Base-by-base conservation (phyloP, 305 asterid species). In the Fraxinus velutina region DNA sequence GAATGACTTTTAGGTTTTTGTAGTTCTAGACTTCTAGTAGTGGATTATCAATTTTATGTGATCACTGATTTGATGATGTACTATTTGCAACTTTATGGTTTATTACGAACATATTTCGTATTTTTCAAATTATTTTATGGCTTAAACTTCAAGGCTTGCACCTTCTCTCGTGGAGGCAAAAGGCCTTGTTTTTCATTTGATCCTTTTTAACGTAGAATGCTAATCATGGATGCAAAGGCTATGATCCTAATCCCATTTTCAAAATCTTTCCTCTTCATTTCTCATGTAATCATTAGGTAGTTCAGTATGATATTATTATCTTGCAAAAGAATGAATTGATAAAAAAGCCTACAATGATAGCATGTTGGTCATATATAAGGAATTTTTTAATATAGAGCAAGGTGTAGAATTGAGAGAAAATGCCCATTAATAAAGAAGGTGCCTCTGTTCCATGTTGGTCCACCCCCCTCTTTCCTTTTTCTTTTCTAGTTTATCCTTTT, bases 361-460 rank as follows among this genome's bases (percentile, higher is more conserved):
- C 29, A 62, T 62, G 72, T 62, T 62, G n/a, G 72, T 62, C 72
- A 22, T 62, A 22, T 22, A 13, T 22, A 9, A 22, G 72, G 68
- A 62, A 5, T 62, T 62, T 24, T 62, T 68, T 66, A 10, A 29
- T 29, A 68, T 12, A 68, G 37, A 29, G 2, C 9, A 24, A 12
- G 6, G 15, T 1, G 37, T 29, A 66, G 71, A 62, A 62, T 29
- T 62, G 72, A 22, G 33, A 8, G 70, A 22, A 8, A 62, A 62
- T 62, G 72, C 72, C n/a, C 27, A 7, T 24, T 22, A 62, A 9
- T 7, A 22, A 21, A 6, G 33, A 8, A 22, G 72, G 72, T n/a
- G 78, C 83, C 8, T 72, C 74, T 33, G 27, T 60, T 76, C 76
- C 72, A 47, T 76, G 13, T 75, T 34, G 5, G 70, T 7, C 8